phyloP scores from a whole-genome alignment of 306 rosid species.

The Purshia tridentata region DNA sequence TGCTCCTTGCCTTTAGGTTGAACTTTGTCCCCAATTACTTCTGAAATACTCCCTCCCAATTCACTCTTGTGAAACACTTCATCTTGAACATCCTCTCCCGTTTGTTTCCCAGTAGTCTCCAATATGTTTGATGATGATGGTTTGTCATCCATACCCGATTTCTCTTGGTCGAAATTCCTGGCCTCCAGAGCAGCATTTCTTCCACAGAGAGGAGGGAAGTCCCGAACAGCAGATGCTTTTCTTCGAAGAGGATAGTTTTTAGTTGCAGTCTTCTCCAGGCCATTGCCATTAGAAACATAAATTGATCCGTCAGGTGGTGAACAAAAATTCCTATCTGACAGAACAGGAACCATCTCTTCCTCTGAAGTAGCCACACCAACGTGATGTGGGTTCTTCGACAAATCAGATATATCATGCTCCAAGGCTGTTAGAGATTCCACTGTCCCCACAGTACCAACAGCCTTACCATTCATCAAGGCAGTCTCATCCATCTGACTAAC shows the following conservation, averaged over 20 bases:
- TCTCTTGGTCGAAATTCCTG: conserved; percentile 26
- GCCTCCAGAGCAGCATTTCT: conserved; percentile 40
- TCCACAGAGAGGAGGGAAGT: conserved; percentile 75
- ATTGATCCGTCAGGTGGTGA: conserved; percentile 24
- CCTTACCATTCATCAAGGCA: not conserved
- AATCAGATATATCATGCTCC: conserved; percentile 31
- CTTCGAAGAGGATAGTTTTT: conserved; percentile 61
- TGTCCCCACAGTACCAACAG: conserved; percentile 7
- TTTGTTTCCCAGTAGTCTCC: conserved; percentile 27
- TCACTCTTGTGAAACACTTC: conserved; percentile 29
- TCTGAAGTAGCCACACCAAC: conserved; percentile 22
- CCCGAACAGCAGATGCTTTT: conserved; percentile 65
- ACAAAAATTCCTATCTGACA: conserved; percentile 9
- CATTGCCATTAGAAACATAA: conserved; percentile 36
- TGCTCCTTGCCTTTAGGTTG: conserved; percentile 26
- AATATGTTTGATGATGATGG: conserved; percentile 20
- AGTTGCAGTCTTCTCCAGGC: conserved; percentile 29
- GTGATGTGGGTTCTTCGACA: conserved; percentile 29
- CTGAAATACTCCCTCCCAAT: conserved; percentile 14
- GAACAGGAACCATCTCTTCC: conserved; percentile 30
- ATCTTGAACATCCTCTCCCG: conserved; percentile 33
- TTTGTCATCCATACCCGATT: conserved; percentile 29
- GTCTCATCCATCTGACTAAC: not conserved
- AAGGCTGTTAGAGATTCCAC: conserved; percentile 17
- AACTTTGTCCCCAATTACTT: conserved; percentile 19